Conservation (phyloP, 2,329 filamentous ascomycete genomes). For the Pyrenophora graminea region DNA sequence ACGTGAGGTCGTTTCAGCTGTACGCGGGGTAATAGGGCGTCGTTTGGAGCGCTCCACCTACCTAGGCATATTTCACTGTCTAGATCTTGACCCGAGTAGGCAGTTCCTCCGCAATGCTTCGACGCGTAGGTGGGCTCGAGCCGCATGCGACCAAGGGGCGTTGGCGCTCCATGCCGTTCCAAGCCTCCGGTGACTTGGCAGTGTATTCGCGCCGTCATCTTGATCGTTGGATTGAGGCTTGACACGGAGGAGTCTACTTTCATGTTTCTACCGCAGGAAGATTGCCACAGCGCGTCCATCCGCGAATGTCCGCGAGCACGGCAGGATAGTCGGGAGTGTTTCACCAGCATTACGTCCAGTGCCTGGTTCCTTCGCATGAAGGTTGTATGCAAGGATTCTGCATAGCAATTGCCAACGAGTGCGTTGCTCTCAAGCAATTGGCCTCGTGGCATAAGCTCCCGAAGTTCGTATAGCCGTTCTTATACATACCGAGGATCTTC, state of each 20-base stretch:
- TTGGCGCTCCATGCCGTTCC: conserved; percentile 2
- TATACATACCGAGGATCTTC: not conserved
- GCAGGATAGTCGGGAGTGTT: not conserved
- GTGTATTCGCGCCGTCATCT: not conserved
- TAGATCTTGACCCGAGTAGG: conserved; percentile 9
- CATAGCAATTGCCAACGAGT: not conserved
- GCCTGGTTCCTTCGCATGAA: not conserved
- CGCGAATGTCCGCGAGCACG: not conserved
- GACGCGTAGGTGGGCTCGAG: conserved; percentile 5
- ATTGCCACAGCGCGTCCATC: not conserved
- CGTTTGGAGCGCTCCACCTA: conserved; percentile 2
- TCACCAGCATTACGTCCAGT: not conserved
- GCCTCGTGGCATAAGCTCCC: not conserved
- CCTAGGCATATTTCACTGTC: not conserved
- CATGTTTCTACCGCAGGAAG: not conserved
- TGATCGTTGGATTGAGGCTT: not conserved
- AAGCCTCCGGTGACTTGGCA: conserved; percentile 14
- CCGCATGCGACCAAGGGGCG: conserved; percentile 8
- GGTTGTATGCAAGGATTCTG: not conserved
- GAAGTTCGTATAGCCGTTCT: not conserved
- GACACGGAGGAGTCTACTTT: not conserved
- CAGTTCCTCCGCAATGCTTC: conserved; percentile 6
- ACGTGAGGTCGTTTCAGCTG: conserved; percentile 9
- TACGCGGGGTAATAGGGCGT: conserved; percentile 11
- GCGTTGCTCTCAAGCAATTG: not conserved